Conservation (phyloP, 108 stramenopile genomes). For the Chaetoceros muelleri region DNA sequence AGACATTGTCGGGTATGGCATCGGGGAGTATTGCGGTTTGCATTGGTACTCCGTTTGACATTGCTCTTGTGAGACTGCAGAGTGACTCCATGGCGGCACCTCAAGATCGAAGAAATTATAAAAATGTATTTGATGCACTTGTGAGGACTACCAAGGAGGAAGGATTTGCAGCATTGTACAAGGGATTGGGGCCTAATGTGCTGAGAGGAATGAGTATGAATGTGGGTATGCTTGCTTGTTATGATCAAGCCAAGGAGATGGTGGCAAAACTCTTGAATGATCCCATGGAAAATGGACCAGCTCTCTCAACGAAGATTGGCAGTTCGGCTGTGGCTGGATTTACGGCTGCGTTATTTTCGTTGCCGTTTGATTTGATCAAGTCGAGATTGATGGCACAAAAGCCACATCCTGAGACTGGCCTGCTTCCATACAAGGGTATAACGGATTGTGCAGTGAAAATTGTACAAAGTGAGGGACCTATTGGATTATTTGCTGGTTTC, state of each 20-base stretch:
- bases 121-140: conserved; percentile 95
- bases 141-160: conserved; percentile 84
- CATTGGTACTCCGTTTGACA: conserved; percentile 97
- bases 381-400: conserved; percentile 90
- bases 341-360: conserved; percentile 87
- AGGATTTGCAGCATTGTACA: conserved; percentile 89
- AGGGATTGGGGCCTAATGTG: conserved; percentile 90
- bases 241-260: conserved; percentile 95
- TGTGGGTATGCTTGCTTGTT: conserved; percentile 98
- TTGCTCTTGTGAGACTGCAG: conserved; percentile 95
- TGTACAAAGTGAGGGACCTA: conserved; percentile 72
- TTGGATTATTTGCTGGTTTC: conserved; percentile 93
- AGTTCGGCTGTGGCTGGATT: conserved; percentile 83
- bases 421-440: conserved; percentile 86
- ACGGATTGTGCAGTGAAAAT: conserved; percentile 80
- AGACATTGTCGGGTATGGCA: conserved; percentile 86
- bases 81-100: conserved; percentile 89
- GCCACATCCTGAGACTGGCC: conserved; percentile 71
- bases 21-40: conserved; percentile 93
- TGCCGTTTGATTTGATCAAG: conserved; percentile 98
- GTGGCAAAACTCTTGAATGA: conserved; percentile 60
- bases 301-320: conserved; percentile 75
- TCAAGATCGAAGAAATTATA: conserved; percentile 89
- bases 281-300: conserved; percentile 72
- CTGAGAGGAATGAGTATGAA: conserved; percentile 98